Conservation (phyloP, 176 grass and related monocot species). For the Pontederia crassipes region DNA sequence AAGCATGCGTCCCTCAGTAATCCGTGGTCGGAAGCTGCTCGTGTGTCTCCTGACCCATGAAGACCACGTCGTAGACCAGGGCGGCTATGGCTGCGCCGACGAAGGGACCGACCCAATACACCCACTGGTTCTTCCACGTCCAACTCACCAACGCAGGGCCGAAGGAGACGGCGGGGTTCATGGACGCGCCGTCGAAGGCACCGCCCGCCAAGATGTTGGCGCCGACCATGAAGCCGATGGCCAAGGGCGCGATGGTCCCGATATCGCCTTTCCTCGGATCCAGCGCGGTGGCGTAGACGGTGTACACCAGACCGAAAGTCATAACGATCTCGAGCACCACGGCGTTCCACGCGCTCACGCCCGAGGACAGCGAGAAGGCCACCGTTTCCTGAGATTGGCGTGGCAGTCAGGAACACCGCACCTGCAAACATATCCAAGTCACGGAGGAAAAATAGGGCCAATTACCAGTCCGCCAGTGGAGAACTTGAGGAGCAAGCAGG, state of each 20-base stretch:
- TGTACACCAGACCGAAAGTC: conserved; percentile 84
- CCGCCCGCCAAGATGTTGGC: conserved; percentile 74
- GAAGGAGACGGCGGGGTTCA: conserved; percentile 82
- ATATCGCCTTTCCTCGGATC: conserved; percentile 57
- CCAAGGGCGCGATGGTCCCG: conserved; percentile 49
- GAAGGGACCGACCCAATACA: conserved; percentile 73
- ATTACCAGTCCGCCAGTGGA: conserved; percentile 38
- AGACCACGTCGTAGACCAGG: conserved; percentile 50
- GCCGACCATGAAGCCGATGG: conserved; percentile 72
- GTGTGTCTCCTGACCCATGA: conserved; percentile 51
- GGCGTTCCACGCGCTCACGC: conserved; percentile 49
- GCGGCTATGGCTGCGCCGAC: conserved; percentile 61
- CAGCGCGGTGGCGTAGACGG: conserved; percentile 60
- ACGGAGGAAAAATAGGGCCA: background rate
- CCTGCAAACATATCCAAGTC: background rate
- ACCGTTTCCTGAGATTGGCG: conserved; percentile 20
- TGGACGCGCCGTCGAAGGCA: conserved; percentile 64
- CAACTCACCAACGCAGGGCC: conserved; percentile 58
- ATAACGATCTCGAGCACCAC: conserved; percentile 70
- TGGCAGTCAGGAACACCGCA: background rate
- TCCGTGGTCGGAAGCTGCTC: conserved; percentile 46
- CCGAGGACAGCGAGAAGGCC: conserved; percentile 50
- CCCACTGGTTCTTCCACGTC: conserved; percentile 59
- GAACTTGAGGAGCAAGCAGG: conserved; percentile 69
- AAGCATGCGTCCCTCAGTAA: conserved; percentile 23